Base-by-base conservation (phyloP, 441 rosid species). In the Pelargonium australe region DNA sequence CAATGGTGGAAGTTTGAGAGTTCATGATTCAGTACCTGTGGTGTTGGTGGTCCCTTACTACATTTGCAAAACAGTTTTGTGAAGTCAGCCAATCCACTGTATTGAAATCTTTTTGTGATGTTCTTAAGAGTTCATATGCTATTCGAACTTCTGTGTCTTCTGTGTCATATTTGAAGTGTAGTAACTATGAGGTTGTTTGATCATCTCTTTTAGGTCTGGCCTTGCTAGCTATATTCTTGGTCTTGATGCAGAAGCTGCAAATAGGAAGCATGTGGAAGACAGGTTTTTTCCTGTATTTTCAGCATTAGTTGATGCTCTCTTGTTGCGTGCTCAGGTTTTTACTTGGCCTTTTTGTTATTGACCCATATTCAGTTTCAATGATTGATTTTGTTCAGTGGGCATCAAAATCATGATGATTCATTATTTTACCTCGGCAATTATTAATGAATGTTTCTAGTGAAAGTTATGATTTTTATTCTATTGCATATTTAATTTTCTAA, bases 311-410 rank as follows among this genome's bases (percentile, higher is more conserved):
- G 96, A 94, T 79, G 86, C 92, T 17, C 92, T 94, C 77, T 79
- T 94, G 70, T 75, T 85, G 78, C 95, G 97, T 61, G 87, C 95
- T 79, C 97, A 91, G 99, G 99, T 94, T 78, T 76, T 43, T 64
- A 69, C 70, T 74, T 49, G 44, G 7, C 55, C 64, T 37, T 28
- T 43, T 13, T 41, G 28, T 25, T 37, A 58, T 49, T 45, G 6
- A 25, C 45, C 20, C 9, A 6, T 12, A 47, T 67, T 49, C 2
- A 43, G 49, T 20, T 31, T 43, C 61, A 12, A 17, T 2, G 34
- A n/a, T 10, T 1, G 7, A 44, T 53, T 63, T 31, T 11, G 20
- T 37, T 37, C 4, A 37, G 41, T 37, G 41, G 41, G 41, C 41
- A 37, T 37, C 41, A 37, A 37, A 37, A 6, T 37, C 41, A 5